These are phyloP conservation scores for Cryptococcus sp. DNA, from an alignment of 1,284 basidiomycete genomes.

Conservation along the genomic window DNA sequence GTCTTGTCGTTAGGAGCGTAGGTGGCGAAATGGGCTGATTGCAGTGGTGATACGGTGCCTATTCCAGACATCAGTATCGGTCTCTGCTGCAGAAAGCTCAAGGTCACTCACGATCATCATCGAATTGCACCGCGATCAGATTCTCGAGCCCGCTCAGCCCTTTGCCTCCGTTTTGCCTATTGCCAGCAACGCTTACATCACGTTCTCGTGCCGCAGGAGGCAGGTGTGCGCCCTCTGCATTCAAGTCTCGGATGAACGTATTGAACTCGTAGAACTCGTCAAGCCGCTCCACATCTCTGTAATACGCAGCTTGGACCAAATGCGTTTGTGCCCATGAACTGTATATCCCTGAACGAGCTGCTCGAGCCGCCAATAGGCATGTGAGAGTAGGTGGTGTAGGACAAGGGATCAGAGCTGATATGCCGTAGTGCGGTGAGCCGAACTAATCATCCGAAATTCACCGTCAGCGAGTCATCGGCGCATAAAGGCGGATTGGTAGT, in stretches of 20 bases:
- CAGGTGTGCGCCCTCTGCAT: constrained; percentile 27
- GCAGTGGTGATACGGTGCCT: constrained; percentile 48
- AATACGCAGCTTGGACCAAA: constrained; percentile 90
- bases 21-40: constrained; percentile 49
- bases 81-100: neutral
- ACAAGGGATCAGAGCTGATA: constrained; percentile 51
- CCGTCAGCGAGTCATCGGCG: neutral
- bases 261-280: constrained; percentile 70
- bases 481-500: constrained; percentile 15
- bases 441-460: constrained; percentile 53
- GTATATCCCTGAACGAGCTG: constrained; percentile 75
- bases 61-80: constrained; percentile 57
- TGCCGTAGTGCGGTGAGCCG: constrained; percentile 52
- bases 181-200: constrained; percentile 8
- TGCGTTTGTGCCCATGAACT: constrained; percentile 77
- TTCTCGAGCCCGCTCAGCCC: constrained; percentile 47
- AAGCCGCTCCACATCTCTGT: constrained; percentile 77
- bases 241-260: constrained; percentile 54
- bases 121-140: constrained; percentile 53
- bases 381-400: constrained; percentile 53
- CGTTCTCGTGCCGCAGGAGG: constrained; percentile 55
- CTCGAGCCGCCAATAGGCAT: constrained; percentile 74
- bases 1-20: constrained; percentile 45
- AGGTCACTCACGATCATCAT: constrained; percentile 43
- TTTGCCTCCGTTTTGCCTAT: constrained; percentile 22